phyloP scores from a whole-genome alignment of 192 early-diverging fungal genomes.

The Coemansia nantahalensis region DNA sequence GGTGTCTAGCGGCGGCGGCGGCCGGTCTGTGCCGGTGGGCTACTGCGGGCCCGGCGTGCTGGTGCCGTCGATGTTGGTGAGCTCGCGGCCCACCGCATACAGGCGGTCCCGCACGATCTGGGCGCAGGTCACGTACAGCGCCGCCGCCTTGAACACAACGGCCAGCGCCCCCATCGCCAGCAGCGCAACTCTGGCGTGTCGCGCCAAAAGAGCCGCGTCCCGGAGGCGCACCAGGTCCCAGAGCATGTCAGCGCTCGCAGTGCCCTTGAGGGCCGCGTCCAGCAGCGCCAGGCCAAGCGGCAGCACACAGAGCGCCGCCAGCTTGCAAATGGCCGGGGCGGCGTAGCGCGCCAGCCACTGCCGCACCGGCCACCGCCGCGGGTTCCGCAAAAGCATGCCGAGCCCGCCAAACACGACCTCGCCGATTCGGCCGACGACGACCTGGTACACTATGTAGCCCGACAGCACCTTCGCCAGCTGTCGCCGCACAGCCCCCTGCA shows the following conservation, averaged over 20 bases:
- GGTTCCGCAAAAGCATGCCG: background rate
- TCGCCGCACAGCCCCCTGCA: no score
- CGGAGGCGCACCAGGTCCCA: constrained; percentile 1
- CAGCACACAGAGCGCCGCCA: background rate
- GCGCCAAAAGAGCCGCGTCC: constrained; percentile 1
- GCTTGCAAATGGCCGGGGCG: background rate
- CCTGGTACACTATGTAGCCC: no score
- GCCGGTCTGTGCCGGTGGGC: background rate
- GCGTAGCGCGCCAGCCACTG: background rate
- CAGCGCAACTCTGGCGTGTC: background rate
- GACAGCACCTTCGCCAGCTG: no score
- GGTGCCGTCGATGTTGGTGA: constrained; percentile 13
- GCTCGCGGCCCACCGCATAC: background rate
- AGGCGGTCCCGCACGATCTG: constrained; percentile 1
- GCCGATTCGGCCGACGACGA: no score
- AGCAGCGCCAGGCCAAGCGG: background rate
- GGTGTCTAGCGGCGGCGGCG: no score
- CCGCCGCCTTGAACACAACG: background rate
- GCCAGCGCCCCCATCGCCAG: background rate
- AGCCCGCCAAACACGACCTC: background rate
- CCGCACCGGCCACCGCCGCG: background rate
- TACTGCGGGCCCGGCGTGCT: background rate
- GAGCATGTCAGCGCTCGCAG: background rate
- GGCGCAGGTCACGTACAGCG: constrained; percentile 1
- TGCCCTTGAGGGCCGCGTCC: background rate